A percentile compares a stretch with the other conserved stretches of the same genome.
phyloP scores from a whole-genome alignment of 2,329 filamentous ascomycete genomes.

The Trichoderma sp. region DNA sequence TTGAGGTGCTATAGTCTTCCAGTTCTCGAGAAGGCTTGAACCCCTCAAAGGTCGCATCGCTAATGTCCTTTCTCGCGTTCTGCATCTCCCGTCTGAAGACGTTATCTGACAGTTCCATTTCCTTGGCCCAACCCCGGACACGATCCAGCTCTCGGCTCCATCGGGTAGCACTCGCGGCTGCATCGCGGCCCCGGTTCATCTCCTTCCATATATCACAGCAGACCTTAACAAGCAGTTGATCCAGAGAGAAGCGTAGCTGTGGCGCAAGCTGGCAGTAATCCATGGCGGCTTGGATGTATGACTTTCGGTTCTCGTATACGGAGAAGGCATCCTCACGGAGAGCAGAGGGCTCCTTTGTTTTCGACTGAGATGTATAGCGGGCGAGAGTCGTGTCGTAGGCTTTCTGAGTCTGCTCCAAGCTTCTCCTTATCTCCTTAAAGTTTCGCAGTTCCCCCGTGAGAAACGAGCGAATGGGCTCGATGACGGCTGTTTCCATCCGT shows the following conservation, averaged over 20 bases:
- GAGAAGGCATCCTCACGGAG: conserved; percentile 94
- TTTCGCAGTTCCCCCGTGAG: conserved; percentile 75
- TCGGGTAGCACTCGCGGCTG: conserved; percentile 62
- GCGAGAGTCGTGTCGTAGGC: conserved; percentile 79
- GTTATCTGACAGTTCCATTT: conserved; percentile 89
- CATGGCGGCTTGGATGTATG: conserved; percentile 88
- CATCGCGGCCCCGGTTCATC: conserved; percentile 71
- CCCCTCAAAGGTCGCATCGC: conserved; percentile 69
- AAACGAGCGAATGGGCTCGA: conserved; percentile 81
- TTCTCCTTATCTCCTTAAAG: conserved; percentile 81
- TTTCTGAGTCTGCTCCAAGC: conserved; percentile 78
- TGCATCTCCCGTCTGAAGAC: conserved; percentile 81
- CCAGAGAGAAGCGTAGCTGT: conserved; percentile 78
- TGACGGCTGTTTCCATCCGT: conserved; percentile 72
- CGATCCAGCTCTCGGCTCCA: conserved; percentile 84
- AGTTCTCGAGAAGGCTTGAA: conserved; percentile 86
- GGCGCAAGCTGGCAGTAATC: conserved; percentile 90
- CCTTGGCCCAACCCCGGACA: conserved; percentile 86
- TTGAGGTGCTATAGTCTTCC: conserved; percentile 88
- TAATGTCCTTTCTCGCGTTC: conserved; percentile 76
- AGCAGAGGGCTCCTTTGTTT: conserved; percentile 89
- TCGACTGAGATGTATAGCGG: conserved; percentile 81
- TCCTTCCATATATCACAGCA: conserved; percentile 89
- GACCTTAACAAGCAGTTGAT: conserved; percentile 81
- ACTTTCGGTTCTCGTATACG: conserved; percentile 87